These are phyloP conservation scores for Ogataea parapolymorpha DNA, from an alignment of 805 yeast species.

Conservation along the genomic window DNA sequence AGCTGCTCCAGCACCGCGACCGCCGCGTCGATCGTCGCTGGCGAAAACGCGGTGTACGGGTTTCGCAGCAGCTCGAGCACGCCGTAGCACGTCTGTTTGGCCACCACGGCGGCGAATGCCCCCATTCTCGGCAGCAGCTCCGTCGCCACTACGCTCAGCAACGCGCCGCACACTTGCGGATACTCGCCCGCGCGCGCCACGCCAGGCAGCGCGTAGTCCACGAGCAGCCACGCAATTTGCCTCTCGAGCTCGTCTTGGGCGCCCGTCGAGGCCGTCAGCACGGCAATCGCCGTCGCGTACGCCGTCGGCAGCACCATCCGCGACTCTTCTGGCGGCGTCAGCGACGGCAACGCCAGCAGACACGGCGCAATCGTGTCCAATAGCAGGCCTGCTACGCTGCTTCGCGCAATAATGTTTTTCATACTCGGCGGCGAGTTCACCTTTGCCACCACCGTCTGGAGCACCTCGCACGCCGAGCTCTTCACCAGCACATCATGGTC, in stretches of 20 bases:
- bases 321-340: conserved; percentile 27
- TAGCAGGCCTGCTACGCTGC: conserved; percentile 21
- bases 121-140: conserved; percentile 17
- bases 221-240: conserved; percentile 21
- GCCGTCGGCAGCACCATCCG: conserved; percentile 20
- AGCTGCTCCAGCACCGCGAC: conserved; percentile 1
- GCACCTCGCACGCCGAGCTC: conserved; percentile 18
- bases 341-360: conserved; percentile 29
- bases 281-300: conserved; percentile 19
- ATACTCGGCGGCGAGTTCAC: background rate
- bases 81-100: conserved; percentile 20
- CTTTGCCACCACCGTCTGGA: conserved; percentile 12
- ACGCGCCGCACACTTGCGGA: conserved; percentile 17
- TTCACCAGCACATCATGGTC: conserved; percentile 28
- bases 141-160: conserved; percentile 14
- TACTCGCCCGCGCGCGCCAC: conserved; percentile 25
- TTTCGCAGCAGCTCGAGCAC: conserved; percentile 25
- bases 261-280: conserved; percentile 11
- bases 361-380: conserved; percentile 26
- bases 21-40: conserved; percentile 8
- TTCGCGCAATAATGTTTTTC: conserved; percentile 18
- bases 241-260: conserved; percentile 11
- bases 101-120: conserved; percentile 18
- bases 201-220: conserved; percentile 28
- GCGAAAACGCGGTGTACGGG: conserved; percentile 23